These are phyloP conservation scores for Iris pallida DNA, from an alignment of 116 monocot species.

Conservation along the genomic window DNA sequence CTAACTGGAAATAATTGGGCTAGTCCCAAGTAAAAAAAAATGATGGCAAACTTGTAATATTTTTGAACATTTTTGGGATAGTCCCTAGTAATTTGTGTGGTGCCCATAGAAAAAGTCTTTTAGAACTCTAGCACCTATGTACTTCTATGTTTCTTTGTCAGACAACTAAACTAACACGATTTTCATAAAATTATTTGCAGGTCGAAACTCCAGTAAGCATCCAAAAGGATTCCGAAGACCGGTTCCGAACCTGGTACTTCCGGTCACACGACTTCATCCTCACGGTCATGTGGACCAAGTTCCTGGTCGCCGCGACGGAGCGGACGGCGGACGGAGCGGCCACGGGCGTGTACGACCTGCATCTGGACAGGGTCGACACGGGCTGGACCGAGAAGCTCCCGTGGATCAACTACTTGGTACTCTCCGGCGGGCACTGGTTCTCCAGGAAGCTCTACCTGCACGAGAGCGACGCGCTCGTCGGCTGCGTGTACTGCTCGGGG, in stretches of 20 bases:
- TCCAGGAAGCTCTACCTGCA: slow-evolving; percentile 36
- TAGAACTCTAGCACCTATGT: too few species aligned
- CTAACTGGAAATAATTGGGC: too few species aligned
- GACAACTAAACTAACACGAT: too few species aligned
- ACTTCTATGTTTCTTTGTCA: too few species aligned
- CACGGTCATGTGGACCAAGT: slow-evolving; percentile 34
- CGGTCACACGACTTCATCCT: slow-evolving; percentile 46
- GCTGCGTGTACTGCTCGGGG: slow-evolving; percentile 24
- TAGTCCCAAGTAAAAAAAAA: too few species aligned
- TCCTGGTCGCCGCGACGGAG: slow-evolving; percentile 34
- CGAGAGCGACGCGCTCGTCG: slow-evolving; percentile 10
- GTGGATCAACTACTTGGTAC: slow-evolving; percentile 17
- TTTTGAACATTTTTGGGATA: too few species aligned
- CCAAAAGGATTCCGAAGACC: slow-evolving; percentile 29
- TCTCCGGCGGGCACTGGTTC: slow-evolving; percentile 48
- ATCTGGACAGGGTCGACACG: slow-evolving; percentile 40
- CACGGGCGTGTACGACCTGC: slow-evolving; percentile 28
- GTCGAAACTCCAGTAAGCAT: slow-evolving; percentile 33
- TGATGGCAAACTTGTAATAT: too few species aligned
- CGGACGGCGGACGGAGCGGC: slow-evolving; percentile 27
- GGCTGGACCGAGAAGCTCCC: slow-evolving; percentile 38
- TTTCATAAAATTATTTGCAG: too few species aligned
- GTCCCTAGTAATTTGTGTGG: too few species aligned
- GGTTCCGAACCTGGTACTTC: slow-evolving; percentile 44
- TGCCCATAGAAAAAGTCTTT: too few species aligned